Base-by-base conservation (phyloP, 1,284 basidiomycete genomes). In the Trametes pubescens region DNA sequence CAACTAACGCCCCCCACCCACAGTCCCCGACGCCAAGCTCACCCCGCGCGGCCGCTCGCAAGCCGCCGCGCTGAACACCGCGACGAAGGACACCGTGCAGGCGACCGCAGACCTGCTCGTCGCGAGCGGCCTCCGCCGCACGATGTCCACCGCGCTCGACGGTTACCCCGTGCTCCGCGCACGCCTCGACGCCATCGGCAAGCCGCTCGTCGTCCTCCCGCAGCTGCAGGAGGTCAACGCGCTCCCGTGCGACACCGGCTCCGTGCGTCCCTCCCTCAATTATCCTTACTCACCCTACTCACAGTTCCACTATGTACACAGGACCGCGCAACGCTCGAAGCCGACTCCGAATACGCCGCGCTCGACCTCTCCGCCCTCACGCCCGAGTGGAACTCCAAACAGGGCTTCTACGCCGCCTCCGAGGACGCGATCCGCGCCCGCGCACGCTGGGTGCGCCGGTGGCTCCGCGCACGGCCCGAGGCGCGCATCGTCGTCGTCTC, bases 361-460 rank as follows among this genome's bases (percentile, higher is more conserved):
- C 71, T 77, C 40, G 72, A 76, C 64, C 72, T 77, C 65, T 72
- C 71, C 63, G 14, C 38, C 16, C 71, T 77, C 57, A 74, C 71
- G 49, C 74, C 75, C 35, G 75, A 74, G 58, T 77, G 76, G 76
- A 77, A 69, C 51, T 70, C 70, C 54, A 77, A 77, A 44, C 14
- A 67, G 37, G 75, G 73, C 32, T 70, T 74, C 68, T 76, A 76
- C 68, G 74, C 73, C 21, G 53, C 65, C 16, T 60, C 69, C n/a
- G 64, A 66, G 38, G 54, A 59, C 13, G 62, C 72, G 29, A 67
- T 77, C 47, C 64, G 67, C 61, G 71, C 70, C 5, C 73, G 76
- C 24, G 76, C 76, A 7, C 71, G 73, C 38, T 77, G 75, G 76
- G 68, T 70, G 55, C 71, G 76, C 16, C 61, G 53, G 38, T 77